These are phyloP conservation scores for Suillus bovinus DNA, from an alignment of 768 basidiomycete genomes.

Conservation along the genomic window DNA sequence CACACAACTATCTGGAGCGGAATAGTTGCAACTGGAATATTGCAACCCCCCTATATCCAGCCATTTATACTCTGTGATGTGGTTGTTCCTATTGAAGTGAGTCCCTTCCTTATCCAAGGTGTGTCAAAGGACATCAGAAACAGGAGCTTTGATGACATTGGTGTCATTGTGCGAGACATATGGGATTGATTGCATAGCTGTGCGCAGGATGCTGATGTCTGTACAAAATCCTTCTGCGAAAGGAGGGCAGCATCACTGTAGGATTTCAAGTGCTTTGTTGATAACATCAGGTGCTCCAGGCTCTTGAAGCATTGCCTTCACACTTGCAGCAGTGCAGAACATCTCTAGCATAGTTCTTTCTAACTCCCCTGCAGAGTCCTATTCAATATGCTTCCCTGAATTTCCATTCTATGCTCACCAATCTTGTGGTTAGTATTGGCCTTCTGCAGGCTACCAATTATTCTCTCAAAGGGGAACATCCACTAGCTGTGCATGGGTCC, in stretches of 20 bases:
- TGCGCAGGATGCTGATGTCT: neutral
- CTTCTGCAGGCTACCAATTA: constrained; percentile 27
- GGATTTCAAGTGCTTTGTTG: neutral
- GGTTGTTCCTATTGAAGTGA: neutral
- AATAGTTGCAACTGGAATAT: constrained; percentile 2
- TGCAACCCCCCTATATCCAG: constrained; percentile 1
- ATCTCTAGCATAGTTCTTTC: constrained; percentile 11
- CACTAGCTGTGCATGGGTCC: constrained; percentile 38
- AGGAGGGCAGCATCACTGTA: neutral
- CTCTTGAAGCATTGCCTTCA: constrained; percentile 12
- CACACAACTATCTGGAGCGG: neutral
- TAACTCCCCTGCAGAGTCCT: constrained; percentile 5
- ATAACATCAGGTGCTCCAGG: neutral
- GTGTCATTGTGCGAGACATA: neutral
- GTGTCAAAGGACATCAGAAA: neutral
- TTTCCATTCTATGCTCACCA: constrained; percentile 14
- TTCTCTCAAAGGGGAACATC: constrained; percentile 34
- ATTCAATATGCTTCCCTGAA: neutral
- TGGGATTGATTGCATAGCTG: neutral
- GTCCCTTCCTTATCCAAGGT: neutral
- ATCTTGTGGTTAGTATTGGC: constrained; percentile 25
- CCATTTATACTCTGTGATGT: neutral
- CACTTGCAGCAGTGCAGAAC: constrained; percentile 3
- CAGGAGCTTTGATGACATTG: neutral
- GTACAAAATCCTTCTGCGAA: neutral